Evolutionary conservation across 2,329 filamentous ascomycete genomes (phyloP).

Genomic region (Aspergillus sp.): DNA sequence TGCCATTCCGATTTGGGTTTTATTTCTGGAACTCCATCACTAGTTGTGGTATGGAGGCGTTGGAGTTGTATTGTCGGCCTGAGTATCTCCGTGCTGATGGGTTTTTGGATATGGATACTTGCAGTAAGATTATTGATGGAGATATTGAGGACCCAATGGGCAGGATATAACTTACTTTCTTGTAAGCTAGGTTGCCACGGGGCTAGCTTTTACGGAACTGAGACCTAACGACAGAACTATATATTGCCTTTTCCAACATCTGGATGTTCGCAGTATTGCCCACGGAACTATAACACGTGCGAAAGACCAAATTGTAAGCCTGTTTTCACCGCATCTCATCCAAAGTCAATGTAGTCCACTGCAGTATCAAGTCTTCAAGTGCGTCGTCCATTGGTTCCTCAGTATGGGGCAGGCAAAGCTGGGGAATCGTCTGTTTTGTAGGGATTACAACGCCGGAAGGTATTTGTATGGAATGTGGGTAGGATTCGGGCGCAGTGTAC

Average conservation of each 20-base stretch:
- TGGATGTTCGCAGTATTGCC: neutral
- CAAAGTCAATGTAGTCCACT: neutral
- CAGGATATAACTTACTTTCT: neutral
- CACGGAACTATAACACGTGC: neutral
- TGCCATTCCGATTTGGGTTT: neutral
- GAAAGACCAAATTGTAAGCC: neutral
- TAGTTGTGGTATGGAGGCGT: neutral
- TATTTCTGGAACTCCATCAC: neutral
- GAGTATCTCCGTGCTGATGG: neutral
- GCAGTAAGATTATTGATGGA: neutral
- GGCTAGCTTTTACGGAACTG: neutral
- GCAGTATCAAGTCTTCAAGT: neutral
- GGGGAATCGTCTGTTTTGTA: neutral
- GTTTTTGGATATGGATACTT: neutral
- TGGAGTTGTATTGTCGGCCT: neutral
- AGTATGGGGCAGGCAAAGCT: neutral
- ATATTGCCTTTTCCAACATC: neutral
- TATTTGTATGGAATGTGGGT: neutral
- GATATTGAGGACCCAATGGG: neutral
- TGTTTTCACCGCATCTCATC: neutral
- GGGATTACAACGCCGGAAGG: neutral
- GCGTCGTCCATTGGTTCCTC: neutral
- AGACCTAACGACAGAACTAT: neutral
- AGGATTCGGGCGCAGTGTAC: neutral
- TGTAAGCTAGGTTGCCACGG: neutral